Conservation (phyloP, 208 protist species). For the Trypanosoma conorhini region DNA sequence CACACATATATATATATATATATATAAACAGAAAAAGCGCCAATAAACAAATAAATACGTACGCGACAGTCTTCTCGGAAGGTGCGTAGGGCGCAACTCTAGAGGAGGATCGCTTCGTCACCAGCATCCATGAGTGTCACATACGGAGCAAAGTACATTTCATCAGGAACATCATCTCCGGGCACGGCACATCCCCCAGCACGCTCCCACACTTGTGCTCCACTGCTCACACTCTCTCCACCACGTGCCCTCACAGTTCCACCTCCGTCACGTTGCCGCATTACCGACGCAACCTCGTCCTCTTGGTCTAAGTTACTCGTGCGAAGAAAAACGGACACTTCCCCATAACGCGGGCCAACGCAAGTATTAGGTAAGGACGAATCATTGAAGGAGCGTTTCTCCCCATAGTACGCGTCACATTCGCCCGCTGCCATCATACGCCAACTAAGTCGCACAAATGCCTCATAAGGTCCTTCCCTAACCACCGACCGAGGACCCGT, state of each 20-base stretch:
- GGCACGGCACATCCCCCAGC: conserved; percentile 27
- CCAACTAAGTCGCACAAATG: conserved; percentile 31
- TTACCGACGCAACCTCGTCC: not conserved
- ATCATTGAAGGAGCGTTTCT: conserved; percentile 1
- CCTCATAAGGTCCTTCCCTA: conserved; percentile 19
- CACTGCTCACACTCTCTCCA: conserved; percentile 9
- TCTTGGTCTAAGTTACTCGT: not conserved
- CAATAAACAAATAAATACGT: not conserved
- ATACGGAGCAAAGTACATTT: conserved; percentile 49
- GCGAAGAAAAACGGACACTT: conserved; percentile 10
- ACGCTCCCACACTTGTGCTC: conserved; percentile 31
- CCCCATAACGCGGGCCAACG: not conserved
- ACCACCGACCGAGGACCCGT: not conserved
- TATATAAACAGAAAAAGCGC: not conserved
- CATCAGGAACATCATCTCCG: conserved; percentile 18
- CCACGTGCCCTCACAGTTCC: not conserved
- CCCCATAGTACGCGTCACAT: not conserved
- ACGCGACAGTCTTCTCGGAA: not conserved
- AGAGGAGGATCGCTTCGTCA: conserved; percentile 37
- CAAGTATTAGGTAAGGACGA: not conserved
- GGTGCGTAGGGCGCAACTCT: not conserved
- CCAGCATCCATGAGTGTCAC: conserved; percentile 62
- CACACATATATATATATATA: conserved; percentile 9
- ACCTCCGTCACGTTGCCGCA: not conserved
- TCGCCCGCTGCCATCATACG: not conserved